phyloP scores from a whole-genome alignment of 306 rosid species.

The Cucumis cinereus region DNA sequence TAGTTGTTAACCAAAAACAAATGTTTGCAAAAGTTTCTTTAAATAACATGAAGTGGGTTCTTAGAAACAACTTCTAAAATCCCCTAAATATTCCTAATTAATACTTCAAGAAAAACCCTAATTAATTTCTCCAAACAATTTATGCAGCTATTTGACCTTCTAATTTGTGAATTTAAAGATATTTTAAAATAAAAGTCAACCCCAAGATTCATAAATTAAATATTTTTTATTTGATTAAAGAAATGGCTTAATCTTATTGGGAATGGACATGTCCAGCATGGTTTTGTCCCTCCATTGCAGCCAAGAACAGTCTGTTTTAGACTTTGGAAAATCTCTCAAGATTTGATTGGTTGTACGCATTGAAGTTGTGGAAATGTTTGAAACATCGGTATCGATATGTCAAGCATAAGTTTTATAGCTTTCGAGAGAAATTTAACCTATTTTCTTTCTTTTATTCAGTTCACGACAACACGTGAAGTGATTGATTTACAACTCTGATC shows the following conservation, averaged over 20 bases:
- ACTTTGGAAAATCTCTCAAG: background rate
- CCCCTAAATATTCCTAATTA: background rate
- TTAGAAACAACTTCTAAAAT: background rate
- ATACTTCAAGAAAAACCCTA: background rate
- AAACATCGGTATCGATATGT: background rate
- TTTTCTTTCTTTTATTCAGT: no score
- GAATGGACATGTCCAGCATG: background rate
- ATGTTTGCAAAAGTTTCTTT: background rate
- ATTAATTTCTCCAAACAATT: background rate
- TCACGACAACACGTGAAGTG: no score
- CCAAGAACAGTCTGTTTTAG: background rate
- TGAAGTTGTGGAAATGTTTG: background rate
- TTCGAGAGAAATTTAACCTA: background rate
- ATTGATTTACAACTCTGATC: no score
- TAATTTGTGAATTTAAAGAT: background rate
- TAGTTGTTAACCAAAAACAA: background rate
- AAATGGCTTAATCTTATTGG: background rate
- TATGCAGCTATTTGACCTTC: background rate
- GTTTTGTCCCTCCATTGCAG: background rate
- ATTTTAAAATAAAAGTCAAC: background rate
- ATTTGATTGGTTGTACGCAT: background rate
- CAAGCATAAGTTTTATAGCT: background rate
- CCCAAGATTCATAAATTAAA: background rate
- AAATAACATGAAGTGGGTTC: background rate
- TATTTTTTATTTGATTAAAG: background rate